Conservation (phyloP, 768 basidiomycete species). For the Kwoniella heveanensis region DNA sequence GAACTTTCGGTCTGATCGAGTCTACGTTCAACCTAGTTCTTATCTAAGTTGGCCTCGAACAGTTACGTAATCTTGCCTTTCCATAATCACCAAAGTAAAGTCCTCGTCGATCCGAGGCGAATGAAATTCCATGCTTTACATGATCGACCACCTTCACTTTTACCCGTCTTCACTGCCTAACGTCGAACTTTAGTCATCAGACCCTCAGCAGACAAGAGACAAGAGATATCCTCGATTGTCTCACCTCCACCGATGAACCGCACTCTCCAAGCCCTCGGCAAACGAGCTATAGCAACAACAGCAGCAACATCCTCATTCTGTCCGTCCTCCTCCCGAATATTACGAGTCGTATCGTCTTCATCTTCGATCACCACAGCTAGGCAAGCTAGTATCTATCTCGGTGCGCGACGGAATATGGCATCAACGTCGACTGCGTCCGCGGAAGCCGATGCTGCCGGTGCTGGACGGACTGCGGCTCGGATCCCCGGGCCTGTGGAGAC, state of each 20-base stretch:
- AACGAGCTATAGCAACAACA: background rate
- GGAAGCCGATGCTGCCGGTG: background rate
- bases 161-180: no score
- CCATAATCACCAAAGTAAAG: no score
- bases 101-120: background rate
- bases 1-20: no score
- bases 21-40: no score
- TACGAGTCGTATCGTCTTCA: background rate
- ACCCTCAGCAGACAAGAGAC: no score
- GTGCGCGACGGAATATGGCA: background rate
- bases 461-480: slow-evolving; percentile 16
- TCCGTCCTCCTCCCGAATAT: background rate
- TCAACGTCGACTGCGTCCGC: background rate
- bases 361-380: background rate
- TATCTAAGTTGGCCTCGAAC: no score
- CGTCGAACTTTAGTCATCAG: no score
- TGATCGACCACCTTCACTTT: background rate
- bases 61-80: no score
- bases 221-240: background rate
- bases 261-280: background rate
- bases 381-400: no score
- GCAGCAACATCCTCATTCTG: background rate
- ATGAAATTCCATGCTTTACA: background rate
- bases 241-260: background rate
- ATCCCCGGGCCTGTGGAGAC: slow-evolving; percentile 55